Evolutionary conservation across 1,139 yeast species (phyloP), one percentile per base, ranked within the genome.

Genomic region (Geotrichum europaeum): DNA sequence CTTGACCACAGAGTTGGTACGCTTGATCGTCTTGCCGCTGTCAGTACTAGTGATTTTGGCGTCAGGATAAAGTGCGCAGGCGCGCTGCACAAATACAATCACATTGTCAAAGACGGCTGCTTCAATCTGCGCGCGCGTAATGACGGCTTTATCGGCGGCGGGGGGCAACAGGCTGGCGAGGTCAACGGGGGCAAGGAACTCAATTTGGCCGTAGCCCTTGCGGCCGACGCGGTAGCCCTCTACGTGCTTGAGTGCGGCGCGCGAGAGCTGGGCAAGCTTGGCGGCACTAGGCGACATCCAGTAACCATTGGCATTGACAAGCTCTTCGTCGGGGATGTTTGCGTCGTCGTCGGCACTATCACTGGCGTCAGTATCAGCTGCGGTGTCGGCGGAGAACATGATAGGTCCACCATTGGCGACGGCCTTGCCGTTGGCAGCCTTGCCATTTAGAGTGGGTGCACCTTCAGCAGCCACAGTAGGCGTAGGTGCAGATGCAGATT

Each of bases 201-300:
- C 86, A 58, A 94, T 81, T 60, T 80, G 78, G 56, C 99, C 99
- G 70, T 78, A 84, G 55, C 88, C 87, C 65, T 81, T 81, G 65
- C 96, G 85, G 2, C 99, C 99, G 62, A 95, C 84, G 34, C 81
- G 81, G 72, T 92, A 86, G 63, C 84, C 76, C 34, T 78, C 68
- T n/a, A 94, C 86, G 13, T 81, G 70, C 61, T 87, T 83, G 57
- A 91, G 79, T 64, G 89, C 87, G 12, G 83, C 75, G 55, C 88
- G 76, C 0, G 90, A 73, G 79, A 82, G 79, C 51, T 79, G 75
- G 62, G 82, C 79, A 62, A 94, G 77, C 59, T 84, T 84, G 7
- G 84, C 80, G 55, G 86, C 70, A 3, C 91, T 78, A 25, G 99
- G 99, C 1, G 89, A 82, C 57, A 86, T 86, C 91, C 96, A 94